phyloP scores from a whole-genome alignment of 164 flowering plant genomes.

The Vitis labrusca region DNA sequence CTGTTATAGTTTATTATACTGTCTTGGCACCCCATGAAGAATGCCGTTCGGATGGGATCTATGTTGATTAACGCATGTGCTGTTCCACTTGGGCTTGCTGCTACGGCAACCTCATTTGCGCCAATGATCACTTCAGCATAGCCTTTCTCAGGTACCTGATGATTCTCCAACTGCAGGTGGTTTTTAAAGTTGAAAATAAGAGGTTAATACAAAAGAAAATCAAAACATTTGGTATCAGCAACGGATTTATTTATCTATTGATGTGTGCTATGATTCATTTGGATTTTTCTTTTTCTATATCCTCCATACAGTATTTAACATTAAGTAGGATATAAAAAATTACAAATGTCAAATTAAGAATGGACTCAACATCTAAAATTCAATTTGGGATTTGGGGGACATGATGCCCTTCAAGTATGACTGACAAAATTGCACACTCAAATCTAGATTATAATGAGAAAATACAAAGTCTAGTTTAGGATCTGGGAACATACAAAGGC shows the following conservation, averaged over 20 bases:
- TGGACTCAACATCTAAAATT: too few species aligned
- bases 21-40: slow-evolving; percentile 87
- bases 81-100: slow-evolving; percentile 70
- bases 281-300: neutral
- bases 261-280: neutral
- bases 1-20: slow-evolving; percentile 35
- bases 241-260: neutral
- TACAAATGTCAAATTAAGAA: too few species aligned
- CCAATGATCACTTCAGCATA: slow-evolving; percentile 67
- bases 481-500: too few species aligned
- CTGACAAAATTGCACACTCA: too few species aligned
- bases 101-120: slow-evolving; percentile 78
- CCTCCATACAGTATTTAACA: neutral
- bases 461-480: too few species aligned
- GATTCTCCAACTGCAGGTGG: slow-evolving; percentile 68
- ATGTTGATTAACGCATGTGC: slow-evolving; percentile 83
- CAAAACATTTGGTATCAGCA: neutral
- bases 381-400: too few species aligned
- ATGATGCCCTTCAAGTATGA: too few species aligned
- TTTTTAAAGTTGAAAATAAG: neutral
- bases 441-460: too few species aligned
- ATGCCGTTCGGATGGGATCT: slow-evolving; percentile 60
- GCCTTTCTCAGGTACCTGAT: slow-evolving; percentile 42
- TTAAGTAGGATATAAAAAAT: too few species aligned
- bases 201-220: neutral